These are phyloP conservation scores for Grigorovia transvaalensis DNA, from an alignment of 805 yeast species.

Conservation along the genomic window DNA sequence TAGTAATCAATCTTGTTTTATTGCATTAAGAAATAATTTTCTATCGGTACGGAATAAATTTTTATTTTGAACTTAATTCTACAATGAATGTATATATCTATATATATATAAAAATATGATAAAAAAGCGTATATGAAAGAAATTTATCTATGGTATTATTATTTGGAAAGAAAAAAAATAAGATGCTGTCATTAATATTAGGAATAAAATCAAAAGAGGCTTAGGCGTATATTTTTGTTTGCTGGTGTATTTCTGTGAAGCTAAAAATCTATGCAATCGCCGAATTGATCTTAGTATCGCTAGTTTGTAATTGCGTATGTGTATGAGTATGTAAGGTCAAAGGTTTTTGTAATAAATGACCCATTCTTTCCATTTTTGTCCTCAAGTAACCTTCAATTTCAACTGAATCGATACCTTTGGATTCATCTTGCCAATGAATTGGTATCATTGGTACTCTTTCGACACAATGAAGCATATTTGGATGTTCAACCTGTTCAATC, in stretches of 20 bases:
- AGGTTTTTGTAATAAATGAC: conserved; percentile 64
- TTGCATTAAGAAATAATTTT: too few relatives aligned
- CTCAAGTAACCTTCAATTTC: conserved; percentile 90
- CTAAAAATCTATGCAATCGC: background rate
- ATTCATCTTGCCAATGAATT: conserved; percentile 62
- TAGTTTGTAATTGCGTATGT: background rate
- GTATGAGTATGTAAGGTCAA: conserved; percentile 20
- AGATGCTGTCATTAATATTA: background rate
- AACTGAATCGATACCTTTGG: conserved; percentile 62
- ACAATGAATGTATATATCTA: background rate
- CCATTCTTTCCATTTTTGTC: conserved; percentile 96
- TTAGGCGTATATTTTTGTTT: background rate
- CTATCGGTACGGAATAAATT: background rate
- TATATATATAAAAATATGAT: too few relatives aligned
- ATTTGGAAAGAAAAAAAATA: too few relatives aligned
- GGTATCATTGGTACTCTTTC: conserved; percentile 98
- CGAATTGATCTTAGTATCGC: background rate
- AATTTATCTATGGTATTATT: too few relatives aligned
- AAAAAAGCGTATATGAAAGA: too few relatives aligned
- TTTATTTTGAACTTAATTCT: too few relatives aligned
- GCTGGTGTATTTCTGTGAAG: too few relatives aligned
- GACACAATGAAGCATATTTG: conserved; percentile 58
- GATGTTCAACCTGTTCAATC: conserved; percentile 88
- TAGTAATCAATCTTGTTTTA: background rate
- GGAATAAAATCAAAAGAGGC: background rate